phyloP scores from a whole-genome alignment of 805 yeast genomes.

The Saccharomycopsis microspora region DNA sequence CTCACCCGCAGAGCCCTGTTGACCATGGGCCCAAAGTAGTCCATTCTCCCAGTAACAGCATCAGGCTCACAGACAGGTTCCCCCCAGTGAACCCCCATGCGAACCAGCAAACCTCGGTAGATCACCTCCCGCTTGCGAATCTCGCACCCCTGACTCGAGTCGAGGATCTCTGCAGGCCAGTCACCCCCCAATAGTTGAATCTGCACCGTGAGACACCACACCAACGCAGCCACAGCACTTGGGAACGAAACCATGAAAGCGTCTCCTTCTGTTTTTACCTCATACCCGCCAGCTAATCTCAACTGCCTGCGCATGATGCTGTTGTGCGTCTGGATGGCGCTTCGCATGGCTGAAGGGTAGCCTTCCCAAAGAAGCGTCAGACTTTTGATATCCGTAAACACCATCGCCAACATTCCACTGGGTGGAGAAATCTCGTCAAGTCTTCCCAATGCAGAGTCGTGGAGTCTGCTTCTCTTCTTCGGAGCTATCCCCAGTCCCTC shows the following conservation, averaged over 20 bases:
- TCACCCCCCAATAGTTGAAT: conserved; percentile 71
- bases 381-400: conserved; percentile 92
- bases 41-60: conserved; percentile 94
- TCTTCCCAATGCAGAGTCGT: conserved; percentile 68
- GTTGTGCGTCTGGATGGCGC: conserved; percentile 92
- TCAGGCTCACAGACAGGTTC: conserved; percentile 92
- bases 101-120: conserved; percentile 82
- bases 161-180: conserved; percentile 91
- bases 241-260: conserved; percentile 98
- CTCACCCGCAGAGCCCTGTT: conserved; percentile 89
- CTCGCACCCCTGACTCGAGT: conserved; percentile 75
- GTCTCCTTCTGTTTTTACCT: conserved; percentile 98
- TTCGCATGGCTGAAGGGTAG: conserved; percentile 87
- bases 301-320: conserved; percentile 88
- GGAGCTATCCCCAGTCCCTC: conserved; percentile 28
- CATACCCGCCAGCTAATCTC: conserved; percentile 92
- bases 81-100: conserved; percentile 99
- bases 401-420: conserved; percentile 87
- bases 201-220: conserved; percentile 94
- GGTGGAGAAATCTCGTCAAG: conserved; percentile 91
- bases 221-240: conserved; percentile 75
- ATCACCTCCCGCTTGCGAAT: conserved; percentile 41
- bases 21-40: conserved; percentile 97
- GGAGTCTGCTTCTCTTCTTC: conserved; percentile 35
- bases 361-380: conserved; percentile 92